Conservation (phyloP, 2,329 filamentous ascomycete genomes). For the Paecilomyces variotii region DNA sequence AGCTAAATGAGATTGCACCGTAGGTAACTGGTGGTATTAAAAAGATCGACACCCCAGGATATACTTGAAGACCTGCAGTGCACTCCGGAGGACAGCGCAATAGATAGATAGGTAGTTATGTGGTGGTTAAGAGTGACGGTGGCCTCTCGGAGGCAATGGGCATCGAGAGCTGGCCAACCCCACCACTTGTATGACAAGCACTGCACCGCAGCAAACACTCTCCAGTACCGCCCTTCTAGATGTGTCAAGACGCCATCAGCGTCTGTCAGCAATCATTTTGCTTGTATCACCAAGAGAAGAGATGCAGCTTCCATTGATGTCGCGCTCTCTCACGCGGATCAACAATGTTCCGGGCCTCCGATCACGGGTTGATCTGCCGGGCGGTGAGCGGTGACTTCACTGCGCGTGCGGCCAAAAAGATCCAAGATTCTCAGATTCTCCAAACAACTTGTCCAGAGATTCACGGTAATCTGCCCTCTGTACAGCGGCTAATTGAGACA, state of each 20-base stretch:
- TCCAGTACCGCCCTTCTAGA: background rate
- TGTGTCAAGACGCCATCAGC: background rate
- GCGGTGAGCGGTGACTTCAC: background rate
- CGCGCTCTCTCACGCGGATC: background rate
- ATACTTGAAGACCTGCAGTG: background rate
- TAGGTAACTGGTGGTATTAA: background rate
- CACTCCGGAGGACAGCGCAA: background rate
- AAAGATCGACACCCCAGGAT: background rate
- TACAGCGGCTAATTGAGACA: slow-evolving; percentile 1
- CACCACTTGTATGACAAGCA: background rate
- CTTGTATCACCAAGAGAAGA: background rate
- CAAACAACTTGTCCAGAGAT: background rate
- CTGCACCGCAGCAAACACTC: background rate
- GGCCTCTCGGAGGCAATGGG: background rate
- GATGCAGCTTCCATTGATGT: background rate
- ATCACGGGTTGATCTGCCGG: slow-evolving; percentile 2
- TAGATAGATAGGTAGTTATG: background rate
- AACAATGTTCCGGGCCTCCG: background rate
- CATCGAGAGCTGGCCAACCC: background rate
- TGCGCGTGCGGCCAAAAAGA: background rate
- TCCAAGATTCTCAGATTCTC: background rate
- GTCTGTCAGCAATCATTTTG: background rate
- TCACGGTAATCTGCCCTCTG: background rate
- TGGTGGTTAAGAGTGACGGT: background rate
- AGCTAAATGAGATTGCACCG: background rate